Evolutionary conservation across 768 basidiomycete species (phyloP), one percentile per base, ranked within the genome.

Genomic region (Cantharellus anzutake): DNA sequence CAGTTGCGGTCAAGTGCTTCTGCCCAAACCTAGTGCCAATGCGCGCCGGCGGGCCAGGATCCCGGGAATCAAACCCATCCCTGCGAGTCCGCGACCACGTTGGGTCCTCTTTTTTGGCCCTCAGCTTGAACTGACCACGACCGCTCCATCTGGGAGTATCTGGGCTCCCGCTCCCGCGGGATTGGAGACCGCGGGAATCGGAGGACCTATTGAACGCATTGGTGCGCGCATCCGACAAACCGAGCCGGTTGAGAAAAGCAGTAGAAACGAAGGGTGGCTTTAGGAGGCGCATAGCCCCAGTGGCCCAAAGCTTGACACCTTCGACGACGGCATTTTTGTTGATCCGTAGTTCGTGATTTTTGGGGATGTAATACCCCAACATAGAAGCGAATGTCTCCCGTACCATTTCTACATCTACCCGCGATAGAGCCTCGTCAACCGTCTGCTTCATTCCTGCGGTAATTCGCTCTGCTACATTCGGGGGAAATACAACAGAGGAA

Each of bases 331-430:
- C 73, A 4, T 67, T 64, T 58, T 72, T 71, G 48, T 70, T 66
- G 2, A 74, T 65, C 38, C 79, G 73, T 53, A 89, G 65, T 50
- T 80, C 74, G 3, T 68, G 68, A 1, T 71, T 59, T 62, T 79
- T 77, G 50, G 76, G 69, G 41, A 80, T 65, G 70, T 88, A 89
- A 72, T 81, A 89, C 0, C 88, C 89, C 20, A 90, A 69, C 59
- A 83, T 68, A 11, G 82, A 79, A 29, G 78, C 73, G 66, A 86
- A 81, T 1, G 82, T 78, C 58, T 82, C 80, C 51, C 72, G 70
- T 51, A 88, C 65, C 2, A 77, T 77, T 2, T 74, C 75, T 29
- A 71, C 67, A 64, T 84, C 77, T 7, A 74, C 64, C 29, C 62
- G 59, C 42, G 65, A 59, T 60, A 68, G 62, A 40, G 11, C 14